Base-by-base conservation (phyloP, 2,329 filamentous ascomycete genomes). In the Claviceps arundinis region DNA sequence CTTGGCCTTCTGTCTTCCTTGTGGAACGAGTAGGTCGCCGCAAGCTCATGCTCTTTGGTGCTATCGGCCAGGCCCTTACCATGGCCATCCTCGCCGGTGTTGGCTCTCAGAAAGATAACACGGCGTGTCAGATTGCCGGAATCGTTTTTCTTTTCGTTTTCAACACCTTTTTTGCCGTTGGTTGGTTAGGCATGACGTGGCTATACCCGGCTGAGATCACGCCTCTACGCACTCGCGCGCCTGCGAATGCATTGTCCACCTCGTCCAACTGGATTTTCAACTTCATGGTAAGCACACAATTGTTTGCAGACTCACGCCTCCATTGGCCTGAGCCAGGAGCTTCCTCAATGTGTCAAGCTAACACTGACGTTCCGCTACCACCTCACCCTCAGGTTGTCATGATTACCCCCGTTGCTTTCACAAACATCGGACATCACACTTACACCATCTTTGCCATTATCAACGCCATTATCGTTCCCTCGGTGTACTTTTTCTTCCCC, bases 1-100 rank as follows among this genome's bases (percentile, higher is more conserved):
- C 82, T 3, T 78, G 82, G 78, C 73, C 73, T 0, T 70, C 74
- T 1, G 72, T 77, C 19, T 81, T 81, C 63, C 71, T 84, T 26
- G 80, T 85, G 40, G 82, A 85, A 64, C 75, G 77, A 1, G 77
- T 83, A 3, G 83, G 83, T 11, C 80, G 85, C 30, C 76, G 85
- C 17, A 77, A 78, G 60, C 75, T 89, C 55, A 88, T 89, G 82
- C 67, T 89, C 17, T 78, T 87, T 56, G 84, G 84, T 50, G 80
- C 79, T 40, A 62, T 74, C 1, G 80, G 80, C 54, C 80, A 85
- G 63, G 80, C 77, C 1, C 70, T 67, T 1, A 73, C 78, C 50
- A 87, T 88, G 84, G 76, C 81, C 2, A 73, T 87, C 40, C 70
- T 81, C 40, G 71, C 74, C 0, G 71, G 73, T 37, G 69, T 84